phyloP scores from a whole-genome alignment of 768 basidiomycete genomes.

The Porphyrellus cyaneotinctus region DNA sequence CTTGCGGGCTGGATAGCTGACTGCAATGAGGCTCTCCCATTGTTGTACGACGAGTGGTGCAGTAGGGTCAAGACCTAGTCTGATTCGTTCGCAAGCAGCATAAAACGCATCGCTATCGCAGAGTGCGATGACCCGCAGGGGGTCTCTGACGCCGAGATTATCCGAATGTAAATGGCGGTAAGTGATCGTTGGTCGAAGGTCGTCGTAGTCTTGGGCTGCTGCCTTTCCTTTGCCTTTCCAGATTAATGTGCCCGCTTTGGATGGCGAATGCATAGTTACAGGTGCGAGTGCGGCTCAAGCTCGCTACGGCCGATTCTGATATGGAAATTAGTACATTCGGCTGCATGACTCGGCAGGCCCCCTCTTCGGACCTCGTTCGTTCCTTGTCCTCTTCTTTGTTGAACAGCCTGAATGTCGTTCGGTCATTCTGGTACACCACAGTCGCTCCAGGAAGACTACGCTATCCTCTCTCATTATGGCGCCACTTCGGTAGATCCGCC shows the following conservation, averaged over 20 bases:
- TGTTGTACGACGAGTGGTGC: slow-evolving; percentile 80
- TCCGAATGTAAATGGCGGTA: slow-evolving; percentile 74
- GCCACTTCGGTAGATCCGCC: slow-evolving; percentile 21
- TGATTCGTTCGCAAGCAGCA: slow-evolving; percentile 79
- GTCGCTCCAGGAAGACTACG: slow-evolving; percentile 64
- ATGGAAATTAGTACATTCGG: not conserved
- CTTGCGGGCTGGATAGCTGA: slow-evolving; percentile 91
- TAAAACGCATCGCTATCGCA: slow-evolving; percentile 90
- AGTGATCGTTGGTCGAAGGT: slow-evolving; percentile 65
- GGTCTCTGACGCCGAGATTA: slow-evolving; percentile 66
- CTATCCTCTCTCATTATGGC: slow-evolving; percentile 52
- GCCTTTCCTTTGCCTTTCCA: slow-evolving; percentile 60
- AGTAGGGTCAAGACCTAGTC: slow-evolving; percentile 60
- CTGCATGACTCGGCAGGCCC: not conserved
- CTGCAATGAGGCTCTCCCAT: slow-evolving; percentile 87
- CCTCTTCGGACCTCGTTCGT: not conserved
- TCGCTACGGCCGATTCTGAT: too few relatives aligned
- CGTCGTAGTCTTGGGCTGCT: slow-evolving; percentile 45
- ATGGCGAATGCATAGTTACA: not conserved
- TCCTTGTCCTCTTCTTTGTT: not conserved
- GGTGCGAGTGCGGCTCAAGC: too few relatives aligned
- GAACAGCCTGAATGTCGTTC: slow-evolving; percentile 17
- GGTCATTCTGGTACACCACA: slow-evolving; percentile 16
- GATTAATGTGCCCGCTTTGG: slow-evolving; percentile 11
- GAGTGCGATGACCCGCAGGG: slow-evolving; percentile 80